These are phyloP conservation scores for Aspergillus japonicus DNA, from an alignment of 2,329 filamentous ascomycete species.

Conservation along the genomic window DNA sequence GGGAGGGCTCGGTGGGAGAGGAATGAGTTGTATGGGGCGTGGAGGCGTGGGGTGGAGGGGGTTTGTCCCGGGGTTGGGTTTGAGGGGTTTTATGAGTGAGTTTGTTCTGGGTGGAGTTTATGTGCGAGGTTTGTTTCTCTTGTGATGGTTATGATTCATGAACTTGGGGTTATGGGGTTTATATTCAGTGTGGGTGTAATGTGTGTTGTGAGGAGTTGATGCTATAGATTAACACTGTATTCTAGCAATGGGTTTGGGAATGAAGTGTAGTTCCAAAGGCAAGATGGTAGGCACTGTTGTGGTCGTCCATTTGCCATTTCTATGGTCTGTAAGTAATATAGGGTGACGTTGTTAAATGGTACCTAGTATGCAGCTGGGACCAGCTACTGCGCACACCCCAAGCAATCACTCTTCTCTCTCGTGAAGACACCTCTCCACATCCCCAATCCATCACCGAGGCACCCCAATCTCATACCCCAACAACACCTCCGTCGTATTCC, in stretches of 20 bases:
- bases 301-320: too few species aligned
- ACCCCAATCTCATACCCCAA: conserved; percentile 87
- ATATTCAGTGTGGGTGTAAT: background rate
- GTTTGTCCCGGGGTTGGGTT: conserved; percentile 41
- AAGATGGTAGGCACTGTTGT: too few species aligned
- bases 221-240: too few species aligned
- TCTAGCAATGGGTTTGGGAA: too few species aligned
- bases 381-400: too few species aligned
- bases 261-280: too few species aligned
- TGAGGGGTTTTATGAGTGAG: conserved; percentile 15
- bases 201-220: too few species aligned
- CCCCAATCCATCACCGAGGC: conserved; percentile 21
- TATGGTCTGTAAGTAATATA: too few species aligned
- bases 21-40: conserved; percentile 38
- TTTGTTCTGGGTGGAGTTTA: conserved; percentile 18
- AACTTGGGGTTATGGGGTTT: background rate
- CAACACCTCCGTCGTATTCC: conserved; percentile 80
- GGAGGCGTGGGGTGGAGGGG: conserved; percentile 36
- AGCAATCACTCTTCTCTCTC: too few species aligned
- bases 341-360: too few species aligned
- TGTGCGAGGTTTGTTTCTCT: background rate
- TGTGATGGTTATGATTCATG: conserved; percentile 15
- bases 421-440: too few species aligned
- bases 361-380: too few species aligned
- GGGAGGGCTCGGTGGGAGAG: conserved; percentile 31